Evolutionary conservation across 148 eudicot genomes (phyloP).

Genomic region (Rhododendron ferrugineum): DNA sequence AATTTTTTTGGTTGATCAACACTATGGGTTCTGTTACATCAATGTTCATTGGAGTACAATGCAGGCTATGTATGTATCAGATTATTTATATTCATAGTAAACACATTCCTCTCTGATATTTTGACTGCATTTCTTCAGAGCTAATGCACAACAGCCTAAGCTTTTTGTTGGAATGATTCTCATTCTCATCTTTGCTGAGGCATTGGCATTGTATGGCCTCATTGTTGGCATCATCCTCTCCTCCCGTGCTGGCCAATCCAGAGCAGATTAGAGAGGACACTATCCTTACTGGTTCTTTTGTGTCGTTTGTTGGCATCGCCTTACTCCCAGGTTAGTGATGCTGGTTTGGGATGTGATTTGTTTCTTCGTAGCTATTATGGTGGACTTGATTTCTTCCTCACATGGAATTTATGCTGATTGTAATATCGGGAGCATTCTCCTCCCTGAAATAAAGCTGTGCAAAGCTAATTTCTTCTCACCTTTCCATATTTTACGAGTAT

Average conservation of each 20-base stretch:
- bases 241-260: slow-evolving; percentile 19
- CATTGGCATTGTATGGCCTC: slow-evolving; percentile 16
- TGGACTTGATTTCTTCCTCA: not conserved
- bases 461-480: slow-evolving; percentile 1
- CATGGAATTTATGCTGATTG: not conserved
- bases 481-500: not conserved
- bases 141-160: slow-evolving; percentile 21
- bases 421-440: not conserved
- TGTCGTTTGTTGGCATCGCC: slow-evolving; percentile 7
- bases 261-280: slow-evolving; percentile 13
- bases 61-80: not conserved
- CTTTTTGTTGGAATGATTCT: slow-evolving; percentile 23
- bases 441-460: slow-evolving; percentile 9
- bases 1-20: not conserved
- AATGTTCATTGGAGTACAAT: not conserved
- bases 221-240: slow-evolving; percentile 21
- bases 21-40: not conserved
- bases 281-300: not conserved
- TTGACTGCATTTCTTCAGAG: not conserved
- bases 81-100: not conserved
- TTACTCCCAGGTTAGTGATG: slow-evolving; percentile 3
- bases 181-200: slow-evolving; percentile 21
- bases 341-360: not conserved
- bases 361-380: not conserved
- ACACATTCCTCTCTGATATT: not conserved